Percentiles rank a stretch among this genome's conserved stretches.
Evolutionary conservation across 768 basidiomycete genomes (phyloP).

Genomic region (Neoboletus brunneissimus): DNA sequence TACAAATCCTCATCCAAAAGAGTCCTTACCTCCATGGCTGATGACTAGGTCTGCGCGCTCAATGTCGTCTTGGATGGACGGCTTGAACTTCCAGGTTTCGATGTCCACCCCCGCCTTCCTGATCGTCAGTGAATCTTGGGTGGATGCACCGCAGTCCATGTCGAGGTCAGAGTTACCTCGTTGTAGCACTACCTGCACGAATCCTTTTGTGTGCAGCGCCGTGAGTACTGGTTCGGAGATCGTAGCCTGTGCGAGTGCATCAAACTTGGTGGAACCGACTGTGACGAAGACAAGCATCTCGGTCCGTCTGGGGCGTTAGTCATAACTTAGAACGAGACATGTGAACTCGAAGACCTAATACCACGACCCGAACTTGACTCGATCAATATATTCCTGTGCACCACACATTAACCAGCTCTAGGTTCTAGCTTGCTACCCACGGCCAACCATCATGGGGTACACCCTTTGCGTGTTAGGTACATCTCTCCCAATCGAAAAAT

Average conservation of each 20-base stretch:
- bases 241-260: slow-evolving; percentile 60
- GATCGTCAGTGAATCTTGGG: slow-evolving; percentile 13
- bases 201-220: slow-evolving; percentile 54
- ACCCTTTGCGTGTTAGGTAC: slow-evolving; percentile 84
- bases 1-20: background rate
- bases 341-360: background rate
- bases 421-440: background rate
- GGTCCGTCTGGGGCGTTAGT: background rate
- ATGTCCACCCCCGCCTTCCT: slow-evolving; percentile 47
- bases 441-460: slow-evolving; percentile 67
- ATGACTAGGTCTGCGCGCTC: slow-evolving; percentile 74
- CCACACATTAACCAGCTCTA: background rate
- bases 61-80: slow-evolving; percentile 65
- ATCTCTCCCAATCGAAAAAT: slow-evolving; percentile 5
- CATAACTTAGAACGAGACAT: background rate
- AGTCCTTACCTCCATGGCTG: slow-evolving; percentile 82
- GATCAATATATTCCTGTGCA: background rate
- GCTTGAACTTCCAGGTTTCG: slow-evolving; percentile 71
- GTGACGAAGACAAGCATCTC: slow-evolving; percentile 63
- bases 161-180: slow-evolving; percentile 65
- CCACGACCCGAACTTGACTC: too few relatives aligned
- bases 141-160: slow-evolving; percentile 21
- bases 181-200: slow-evolving; percentile 65
- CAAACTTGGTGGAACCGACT: slow-evolving; percentile 88
- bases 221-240: slow-evolving; percentile 57